Evolutionary conservation across 2,329 filamentous ascomycete species (phyloP).

Genomic region (Epichloe hybrida): DNA sequence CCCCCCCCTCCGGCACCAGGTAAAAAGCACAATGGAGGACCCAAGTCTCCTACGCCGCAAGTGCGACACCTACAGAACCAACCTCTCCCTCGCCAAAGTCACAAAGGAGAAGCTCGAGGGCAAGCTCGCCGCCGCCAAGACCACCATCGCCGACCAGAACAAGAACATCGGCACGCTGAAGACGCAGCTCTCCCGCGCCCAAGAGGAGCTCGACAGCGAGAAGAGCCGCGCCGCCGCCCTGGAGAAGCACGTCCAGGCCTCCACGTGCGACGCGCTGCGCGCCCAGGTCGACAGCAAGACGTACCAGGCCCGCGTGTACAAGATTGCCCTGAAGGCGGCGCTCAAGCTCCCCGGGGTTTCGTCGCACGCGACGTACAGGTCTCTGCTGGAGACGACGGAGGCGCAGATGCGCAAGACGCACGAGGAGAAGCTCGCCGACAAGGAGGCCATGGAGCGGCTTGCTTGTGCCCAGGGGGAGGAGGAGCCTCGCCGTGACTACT

Average conservation of each 20-base stretch:
- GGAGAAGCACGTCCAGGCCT: not conserved
- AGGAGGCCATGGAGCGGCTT: not conserved
- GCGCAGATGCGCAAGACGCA: not conserved
- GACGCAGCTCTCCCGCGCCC: not conserved
- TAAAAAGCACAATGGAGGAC: not conserved
- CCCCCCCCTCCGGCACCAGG: not conserved
- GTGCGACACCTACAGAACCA: not conserved
- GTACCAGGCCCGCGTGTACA: constrained; percentile 2
- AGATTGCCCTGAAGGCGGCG: constrained; percentile 4
- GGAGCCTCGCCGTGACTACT: not conserved
- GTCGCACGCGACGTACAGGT: not conserved
- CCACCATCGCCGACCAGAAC: not conserved
- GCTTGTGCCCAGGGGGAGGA: not conserved
- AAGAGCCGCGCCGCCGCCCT: not conserved
- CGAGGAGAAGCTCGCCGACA: not conserved
- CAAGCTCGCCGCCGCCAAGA: not conserved
- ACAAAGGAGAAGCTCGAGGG: not conserved
- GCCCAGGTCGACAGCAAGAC: not conserved
- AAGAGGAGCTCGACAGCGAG: not conserved
- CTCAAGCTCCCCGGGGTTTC: constrained; percentile 1
- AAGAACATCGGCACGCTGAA: not conserved
- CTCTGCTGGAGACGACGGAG: constrained; percentile 1
- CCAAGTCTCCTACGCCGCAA: not conserved
- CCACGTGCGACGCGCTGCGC: not conserved
- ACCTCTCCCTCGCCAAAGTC: not conserved